These are phyloP conservation scores for Lineolata rhizophorae DNA, from an alignment of 495 filamentous ascomycete genomes.

Conservation along the genomic window DNA sequence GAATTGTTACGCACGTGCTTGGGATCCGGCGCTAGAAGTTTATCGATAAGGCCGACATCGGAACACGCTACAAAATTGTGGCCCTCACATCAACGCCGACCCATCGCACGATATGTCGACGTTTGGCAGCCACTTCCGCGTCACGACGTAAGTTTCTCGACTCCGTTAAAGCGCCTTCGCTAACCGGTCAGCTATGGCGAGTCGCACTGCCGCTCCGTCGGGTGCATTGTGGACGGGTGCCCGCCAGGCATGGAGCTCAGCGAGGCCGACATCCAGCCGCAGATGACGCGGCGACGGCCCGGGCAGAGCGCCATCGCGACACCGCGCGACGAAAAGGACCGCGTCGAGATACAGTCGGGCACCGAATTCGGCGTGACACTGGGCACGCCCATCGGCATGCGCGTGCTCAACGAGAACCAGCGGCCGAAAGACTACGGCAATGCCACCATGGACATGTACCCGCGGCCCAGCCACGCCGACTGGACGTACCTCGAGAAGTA, in stretches of 20 bases:
- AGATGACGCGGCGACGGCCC: conserved; percentile 77
- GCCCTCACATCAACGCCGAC: too few relatives aligned
- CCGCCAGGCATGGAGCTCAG: conserved; percentile 79
- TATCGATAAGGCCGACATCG: too few relatives aligned
- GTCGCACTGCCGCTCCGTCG: conserved; percentile 19
- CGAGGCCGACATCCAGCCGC: conserved; percentile 81
- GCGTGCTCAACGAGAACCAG: conserved; percentile 84
- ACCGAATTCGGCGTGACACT: conserved; percentile 84
- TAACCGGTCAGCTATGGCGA: conserved; percentile 14
- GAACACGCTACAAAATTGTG: too few relatives aligned
- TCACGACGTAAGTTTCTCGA: conserved; percentile 15
- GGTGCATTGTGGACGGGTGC: conserved; percentile 30
- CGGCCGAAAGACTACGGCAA: conserved; percentile 83
- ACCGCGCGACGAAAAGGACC: conserved; percentile 80
- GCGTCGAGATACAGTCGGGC: conserved; percentile 80
- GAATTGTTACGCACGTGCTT: too few relatives aligned
- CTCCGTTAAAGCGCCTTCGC: neutral
- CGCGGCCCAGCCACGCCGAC: conserved; percentile 83
- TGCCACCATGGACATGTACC: conserved; percentile 80
- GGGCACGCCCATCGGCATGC: conserved; percentile 75
- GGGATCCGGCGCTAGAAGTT: too few relatives aligned
- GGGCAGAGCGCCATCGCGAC: conserved; percentile 83
- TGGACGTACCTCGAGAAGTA: conserved; percentile 97
- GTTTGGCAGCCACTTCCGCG: conserved; percentile 51
- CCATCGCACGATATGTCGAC: too few relatives aligned